Evolutionary conservation across 805 yeast genomes (phyloP), one percentile per base, ranked within the genome.

Genomic region (Kregervanrija delftensis): DNA sequence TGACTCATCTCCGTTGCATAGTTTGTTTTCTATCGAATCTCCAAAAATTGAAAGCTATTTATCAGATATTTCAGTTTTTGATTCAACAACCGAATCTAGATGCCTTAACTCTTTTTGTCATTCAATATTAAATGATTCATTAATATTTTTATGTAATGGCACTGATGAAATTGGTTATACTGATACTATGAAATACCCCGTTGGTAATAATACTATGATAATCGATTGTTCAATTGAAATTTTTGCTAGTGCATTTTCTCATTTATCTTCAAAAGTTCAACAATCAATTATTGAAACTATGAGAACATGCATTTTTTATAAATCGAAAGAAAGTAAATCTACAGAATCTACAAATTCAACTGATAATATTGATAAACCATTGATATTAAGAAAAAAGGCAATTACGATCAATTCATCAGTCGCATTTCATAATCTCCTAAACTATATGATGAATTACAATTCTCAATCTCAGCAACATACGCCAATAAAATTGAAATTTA

Each of bases 241-340:
- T 1, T 86, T 89, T 57, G 78, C 86, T 5, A 57, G 74, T 8
- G 71, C 84, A 1, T 83, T 91, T 51, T 86, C 95, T 0, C 68
- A 72, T 46, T 73, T 91, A 52, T 78, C 90, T 8, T 64, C 77
- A 4, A 86, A 87, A 49, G 84, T 93, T 43, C 97, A 91, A 56
- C 81, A 83, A 46, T 88, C 97, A 1, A 71, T 93, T n/a, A 63
- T 93, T 15, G 97, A 91, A 55, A 86, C 81, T 43, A 63, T 93
- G 49, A 74, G 89, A 51, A 68, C 82, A 3, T 69, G 73, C 13
- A 49, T 82, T 33, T 66, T 75, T 40, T 68, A 52, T 12, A 77
- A 30, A 64, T 71, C 30, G 54, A 65, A 51, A 37, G 59, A 50
- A 42, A 41, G 50, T 35, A 45, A 43, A 36, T 50, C 50, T n/a